Conservation (phyloP, 2,329 filamentous ascomycete genomes). For the Rutstroemia sp. region DNA sequence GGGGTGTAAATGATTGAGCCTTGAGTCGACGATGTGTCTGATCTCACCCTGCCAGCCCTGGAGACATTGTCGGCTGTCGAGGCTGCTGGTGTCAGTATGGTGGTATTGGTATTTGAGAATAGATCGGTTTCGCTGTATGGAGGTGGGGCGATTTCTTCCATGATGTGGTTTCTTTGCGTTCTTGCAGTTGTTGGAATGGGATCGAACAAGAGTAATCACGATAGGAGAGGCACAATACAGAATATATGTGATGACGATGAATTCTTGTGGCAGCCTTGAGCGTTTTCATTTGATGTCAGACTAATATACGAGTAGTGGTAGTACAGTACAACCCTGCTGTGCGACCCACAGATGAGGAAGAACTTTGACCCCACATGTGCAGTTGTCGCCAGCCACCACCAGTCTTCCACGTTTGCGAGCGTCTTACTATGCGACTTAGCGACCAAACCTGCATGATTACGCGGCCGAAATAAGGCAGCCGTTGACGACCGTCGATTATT, state of each 20-base stretch:
- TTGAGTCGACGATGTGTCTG: constrained; percentile 18
- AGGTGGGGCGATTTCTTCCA: constrained; percentile 35
- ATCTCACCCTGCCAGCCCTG: constrained; percentile 17
- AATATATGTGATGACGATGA: background rate
- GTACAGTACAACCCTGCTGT: background rate
- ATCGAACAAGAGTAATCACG: background rate
- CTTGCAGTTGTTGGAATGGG: background rate
- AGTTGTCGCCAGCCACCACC: background rate
- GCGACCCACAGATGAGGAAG: background rate
- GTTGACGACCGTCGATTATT: background rate
- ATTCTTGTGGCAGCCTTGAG: background rate
- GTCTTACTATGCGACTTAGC: background rate
- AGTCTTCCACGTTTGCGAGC: background rate
- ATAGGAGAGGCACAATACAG: too few relatives aligned
- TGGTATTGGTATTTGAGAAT: constrained; percentile 37
- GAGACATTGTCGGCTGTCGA: constrained; percentile 32
- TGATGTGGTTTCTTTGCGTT: background rate
- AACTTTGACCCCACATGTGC: background rate
- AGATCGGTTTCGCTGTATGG: constrained; percentile 53
- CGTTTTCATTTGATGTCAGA: background rate
- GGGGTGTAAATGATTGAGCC: constrained; percentile 24
- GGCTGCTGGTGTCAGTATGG: constrained; percentile 16
- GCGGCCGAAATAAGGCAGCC: constrained; percentile 3
- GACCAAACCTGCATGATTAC: constrained; percentile 1
- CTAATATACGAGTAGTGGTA: background rate